Evolutionary conservation across 164 flowering plant species (phyloP), one percentile per base, ranked within the genome.

Genomic region (Aristolochia californica): DNA sequence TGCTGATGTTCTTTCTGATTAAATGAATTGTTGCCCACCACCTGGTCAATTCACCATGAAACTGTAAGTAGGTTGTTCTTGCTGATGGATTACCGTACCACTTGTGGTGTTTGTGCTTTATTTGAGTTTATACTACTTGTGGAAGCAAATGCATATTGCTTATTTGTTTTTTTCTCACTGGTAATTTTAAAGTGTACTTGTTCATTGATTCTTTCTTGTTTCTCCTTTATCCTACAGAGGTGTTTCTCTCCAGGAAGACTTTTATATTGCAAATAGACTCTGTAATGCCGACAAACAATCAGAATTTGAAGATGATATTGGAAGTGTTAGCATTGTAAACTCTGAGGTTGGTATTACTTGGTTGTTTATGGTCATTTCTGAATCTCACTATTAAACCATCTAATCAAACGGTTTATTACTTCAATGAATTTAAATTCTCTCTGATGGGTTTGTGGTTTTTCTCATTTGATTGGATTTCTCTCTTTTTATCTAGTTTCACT

Each of bases 281-380:
- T 43, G 26, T 28, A 28, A 20, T 51, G 45, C 51, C 20, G 63
- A 55, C 48, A n/a, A 22, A 53, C 45, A 28, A 53, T 44, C 59
- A 0, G 63, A 49, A 10, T 48, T 43, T 43, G 48, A 23, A 8
- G 23, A 43, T 23, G 54, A 49, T 2, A 55, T 50, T 54, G 51
- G 21, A 48, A 50, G 50, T 24, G 22, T 23, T 55, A 25, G 27
- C 55, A 65, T 64, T 63, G 15, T 54, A 23, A 21, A 43, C 43
- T 24, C 50, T 23, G 69, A 70, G 73, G 73, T 66, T 18, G 10
- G 69, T 58, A 47, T 27, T 21, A 23, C 3, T 57, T n/a, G 45
- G 14, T 20, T 52, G 10, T 53, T 16, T 16, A 24, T 10, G 14
- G 22, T 8, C 50, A 16, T 21, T 47, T 47, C 10, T 16, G 18